A percentile compares a stretch with the other conserved stretches of the same genome.
phyloP scores from a whole-genome alignment of 208 protist species.

The Naegleria fowleri region DNA sequence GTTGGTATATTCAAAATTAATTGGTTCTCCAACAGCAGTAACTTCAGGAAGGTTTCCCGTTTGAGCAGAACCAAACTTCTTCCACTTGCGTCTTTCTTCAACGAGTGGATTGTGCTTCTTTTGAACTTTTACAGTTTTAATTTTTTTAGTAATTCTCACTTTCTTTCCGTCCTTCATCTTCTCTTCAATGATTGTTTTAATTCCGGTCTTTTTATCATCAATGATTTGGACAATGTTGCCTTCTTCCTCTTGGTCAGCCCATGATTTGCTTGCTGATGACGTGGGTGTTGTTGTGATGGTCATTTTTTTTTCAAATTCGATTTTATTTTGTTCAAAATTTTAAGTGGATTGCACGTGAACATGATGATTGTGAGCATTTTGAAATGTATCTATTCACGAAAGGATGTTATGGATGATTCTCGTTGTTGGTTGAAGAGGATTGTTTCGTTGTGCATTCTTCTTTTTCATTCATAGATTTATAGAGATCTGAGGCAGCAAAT shows the following conservation, averaged over 20 bases:
- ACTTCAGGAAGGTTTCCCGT: no score
- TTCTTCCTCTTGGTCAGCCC: not conserved
- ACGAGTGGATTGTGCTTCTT: not conserved
- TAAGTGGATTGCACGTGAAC: no score
- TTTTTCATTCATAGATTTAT: no score
- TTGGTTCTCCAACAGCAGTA: not conserved
- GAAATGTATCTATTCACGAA: no score
- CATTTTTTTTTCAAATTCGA: not conserved
- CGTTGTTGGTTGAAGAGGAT: no score
- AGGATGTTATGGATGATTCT: no score
- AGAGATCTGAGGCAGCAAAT: no score
- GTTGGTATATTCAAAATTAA: not conserved
- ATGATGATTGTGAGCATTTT: no score
- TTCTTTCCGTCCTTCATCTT: not conserved
- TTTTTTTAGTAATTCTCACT: constrained; percentile 6
- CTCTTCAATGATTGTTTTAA: not conserved
- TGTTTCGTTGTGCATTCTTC: no score
- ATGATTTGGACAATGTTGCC: not conserved
- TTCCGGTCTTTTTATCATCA: not conserved
- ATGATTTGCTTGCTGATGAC: not conserved
- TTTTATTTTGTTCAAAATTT: no score
- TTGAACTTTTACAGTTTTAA: not conserved
- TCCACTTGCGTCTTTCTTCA: constrained; percentile 20
- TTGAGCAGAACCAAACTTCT: constrained; percentile 15
- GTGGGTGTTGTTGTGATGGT: not conserved